phyloP scores from a whole-genome alignment of 1,139 yeast genomes.

The Fermentozyma sake region DNA sequence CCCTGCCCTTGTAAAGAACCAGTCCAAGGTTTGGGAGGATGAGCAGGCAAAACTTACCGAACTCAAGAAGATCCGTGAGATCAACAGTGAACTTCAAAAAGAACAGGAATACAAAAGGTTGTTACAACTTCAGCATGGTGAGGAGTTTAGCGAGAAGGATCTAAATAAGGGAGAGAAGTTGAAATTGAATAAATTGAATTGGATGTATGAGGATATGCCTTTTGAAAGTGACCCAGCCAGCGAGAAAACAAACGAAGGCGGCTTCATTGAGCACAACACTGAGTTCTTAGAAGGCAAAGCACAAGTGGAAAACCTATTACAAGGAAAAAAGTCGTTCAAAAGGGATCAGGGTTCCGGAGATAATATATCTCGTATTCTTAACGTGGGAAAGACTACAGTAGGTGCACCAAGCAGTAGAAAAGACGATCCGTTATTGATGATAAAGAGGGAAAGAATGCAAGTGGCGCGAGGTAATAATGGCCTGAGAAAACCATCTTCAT shows the following conservation, averaged over 20 bases:
- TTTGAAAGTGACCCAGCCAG: conserved; percentile 6
- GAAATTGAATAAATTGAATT: conserved; percentile 53
- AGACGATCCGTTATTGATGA: conserved; percentile 55
- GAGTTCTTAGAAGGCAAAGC: conserved; percentile 34
- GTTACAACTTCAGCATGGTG: conserved; percentile 47
- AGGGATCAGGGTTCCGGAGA: conserved; percentile 9
- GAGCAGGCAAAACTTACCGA: conserved; percentile 79
- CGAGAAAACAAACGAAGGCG: conserved; percentile 20
- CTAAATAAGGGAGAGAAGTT: conserved; percentile 38
- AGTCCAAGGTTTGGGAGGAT: conserved; percentile 76
- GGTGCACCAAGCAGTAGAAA: conserved; percentile 18
- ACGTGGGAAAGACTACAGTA: conserved; percentile 12
- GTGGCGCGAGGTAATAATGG: conserved; percentile 9
- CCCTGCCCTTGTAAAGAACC: conserved; percentile 82
- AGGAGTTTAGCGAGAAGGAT: conserved; percentile 19
- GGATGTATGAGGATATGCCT: conserved; percentile 75
- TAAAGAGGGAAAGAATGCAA: conserved; percentile 33
- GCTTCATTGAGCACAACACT: conserved; percentile 30
- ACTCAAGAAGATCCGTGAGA: conserved; percentile 58
- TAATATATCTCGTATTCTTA: conserved; percentile 14
- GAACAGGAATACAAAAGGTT: conserved; percentile 64
- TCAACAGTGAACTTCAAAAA: conserved; percentile 59
- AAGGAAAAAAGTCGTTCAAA: conserved; percentile 15
- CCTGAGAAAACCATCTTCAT: too few species aligned
- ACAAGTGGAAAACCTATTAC: conserved; percentile 30